Conservation (phyloP, 2,329 filamentous ascomycete species). For the Aspergillus persii region DNA sequence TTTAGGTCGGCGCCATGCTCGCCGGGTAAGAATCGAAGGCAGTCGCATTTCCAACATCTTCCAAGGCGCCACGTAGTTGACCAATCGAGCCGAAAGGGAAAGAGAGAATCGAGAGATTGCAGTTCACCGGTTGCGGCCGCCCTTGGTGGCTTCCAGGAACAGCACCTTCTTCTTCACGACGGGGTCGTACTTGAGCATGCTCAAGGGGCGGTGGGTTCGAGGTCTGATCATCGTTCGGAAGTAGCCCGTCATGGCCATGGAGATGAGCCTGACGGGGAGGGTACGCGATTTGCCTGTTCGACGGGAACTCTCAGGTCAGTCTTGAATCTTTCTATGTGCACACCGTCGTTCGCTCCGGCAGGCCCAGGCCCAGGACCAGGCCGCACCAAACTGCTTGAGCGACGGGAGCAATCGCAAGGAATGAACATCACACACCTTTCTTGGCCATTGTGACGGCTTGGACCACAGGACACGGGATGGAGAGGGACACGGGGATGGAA, state of each 20-base stretch:
- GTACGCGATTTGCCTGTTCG: conserved; percentile 80
- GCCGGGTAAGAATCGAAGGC: neutral
- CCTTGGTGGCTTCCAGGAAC: conserved; percentile 89
- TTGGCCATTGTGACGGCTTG: conserved; percentile 40
- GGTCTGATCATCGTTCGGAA: conserved; percentile 89
- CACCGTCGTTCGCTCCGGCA: neutral
- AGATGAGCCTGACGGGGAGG: conserved; percentile 88
- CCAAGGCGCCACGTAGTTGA: neutral
- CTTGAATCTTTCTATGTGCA: neutral
- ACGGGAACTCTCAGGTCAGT: conserved; percentile 7
- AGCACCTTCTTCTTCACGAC: conserved; percentile 95
- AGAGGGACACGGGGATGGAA: neutral
- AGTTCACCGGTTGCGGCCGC: conserved; percentile 52
- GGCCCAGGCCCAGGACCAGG: no score
- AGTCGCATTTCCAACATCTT: neutral
- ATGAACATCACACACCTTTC: conserved; percentile 36
- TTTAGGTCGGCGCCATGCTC: neutral
- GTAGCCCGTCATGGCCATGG: conserved; percentile 98
- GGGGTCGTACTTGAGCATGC: conserved; percentile 98
- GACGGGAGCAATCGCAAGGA: neutral
- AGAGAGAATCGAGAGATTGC: neutral
- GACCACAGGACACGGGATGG: neutral
- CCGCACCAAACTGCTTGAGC: no score
- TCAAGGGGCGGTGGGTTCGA: conserved; percentile 76
- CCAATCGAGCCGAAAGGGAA: neutral